Base-by-base conservation (phyloP, 2,329 filamentous ascomycete genomes). In the Zasmidium cellare region DNA sequence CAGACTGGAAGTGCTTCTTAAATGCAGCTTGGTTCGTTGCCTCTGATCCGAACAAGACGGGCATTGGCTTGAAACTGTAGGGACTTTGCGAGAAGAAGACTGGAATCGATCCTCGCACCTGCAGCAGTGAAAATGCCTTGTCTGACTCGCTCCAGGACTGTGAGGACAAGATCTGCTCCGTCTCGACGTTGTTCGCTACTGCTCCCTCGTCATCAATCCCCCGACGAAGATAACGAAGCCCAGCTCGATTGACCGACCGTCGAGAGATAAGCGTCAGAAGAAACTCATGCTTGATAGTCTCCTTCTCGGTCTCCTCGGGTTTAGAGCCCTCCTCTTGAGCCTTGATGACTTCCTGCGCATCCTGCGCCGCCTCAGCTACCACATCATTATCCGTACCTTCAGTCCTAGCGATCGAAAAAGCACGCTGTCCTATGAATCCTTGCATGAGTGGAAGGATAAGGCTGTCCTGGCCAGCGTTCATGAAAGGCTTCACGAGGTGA, bases 81-180 rank as follows among this genome's bases (percentile, higher is more conserved):
- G 93, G 92, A 0, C 90, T 91, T 69, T 99, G 94, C 0, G 92
- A 96, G 71, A 97, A 99, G 78, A 94, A 97, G 0, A 97, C 76
- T 0, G 94, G 94, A 62, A 97, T 96, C 20, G 92, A 97, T 6
- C 92, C 93, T 63, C 94, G 85, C 22, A 92, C 80, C 71, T 99
- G 94, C 2, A 96, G 78, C 67, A 96, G 96, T 0, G 92, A 96
- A 72, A 91, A 90, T 1, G 88, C 80, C 64, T 85, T 90, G 12
- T 76, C 72, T 12, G 80, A 76, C 0, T 81, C 71, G 18, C 86
- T 81, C 86, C 89, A 92, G 1, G 81, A 80, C 1, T 86, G 79
- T 0, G 84, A 83, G 0, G 91, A 94, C 2, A 99, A 80, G 9
- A 99, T 88, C 74, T 99, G 94, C 71, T 99, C 94, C 0, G 93